phyloP scores from a whole-genome alignment of 2,329 filamentous ascomycete species.

The Monosporascus sp. region DNA sequence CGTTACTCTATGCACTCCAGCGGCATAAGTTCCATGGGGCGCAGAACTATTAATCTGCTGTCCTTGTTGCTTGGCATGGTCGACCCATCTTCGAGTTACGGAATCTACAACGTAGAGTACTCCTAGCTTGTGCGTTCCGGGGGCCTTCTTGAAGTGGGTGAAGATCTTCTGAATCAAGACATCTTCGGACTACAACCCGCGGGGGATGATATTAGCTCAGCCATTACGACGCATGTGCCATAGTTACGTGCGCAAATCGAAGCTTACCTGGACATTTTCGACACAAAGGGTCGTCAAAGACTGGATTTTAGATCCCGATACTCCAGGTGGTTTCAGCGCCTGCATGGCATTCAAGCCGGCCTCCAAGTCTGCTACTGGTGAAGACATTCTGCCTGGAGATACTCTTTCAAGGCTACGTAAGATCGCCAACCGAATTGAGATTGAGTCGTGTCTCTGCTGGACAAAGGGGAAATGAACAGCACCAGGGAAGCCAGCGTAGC shows the following conservation, averaged over 20 bases:
- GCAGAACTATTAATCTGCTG: conserved; percentile 77
- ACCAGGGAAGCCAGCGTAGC: conserved; percentile 8
- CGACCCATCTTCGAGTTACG: conserved; percentile 97
- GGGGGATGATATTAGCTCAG: conserved; percentile 16
- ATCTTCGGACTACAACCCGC: conserved; percentile 70
- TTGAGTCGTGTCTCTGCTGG: conserved; percentile 6
- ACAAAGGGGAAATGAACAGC: conserved; percentile 3
- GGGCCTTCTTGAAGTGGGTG: conserved; percentile 94
- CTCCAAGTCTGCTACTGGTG: conserved; percentile 87
- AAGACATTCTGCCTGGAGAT: conserved; percentile 54
- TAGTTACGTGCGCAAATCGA: conserved; percentile 16
- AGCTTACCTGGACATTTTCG: conserved; percentile 80
- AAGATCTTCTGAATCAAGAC: conserved; percentile 94
- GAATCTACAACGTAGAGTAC: conserved; percentile 99
- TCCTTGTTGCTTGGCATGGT: conserved; percentile 81
- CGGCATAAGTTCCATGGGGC: conserved; percentile 86
- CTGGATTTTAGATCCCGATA: conserved; percentile 87
- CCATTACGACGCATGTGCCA: conserved; percentile 3
- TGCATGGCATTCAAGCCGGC: conserved; percentile 87
- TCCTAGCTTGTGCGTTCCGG: conserved; percentile 92
- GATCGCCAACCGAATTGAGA: conserved; percentile 3
- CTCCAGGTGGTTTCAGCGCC: conserved; percentile 83
- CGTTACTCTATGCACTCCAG: conserved; percentile 93
- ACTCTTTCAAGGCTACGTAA: conserved; percentile 7
- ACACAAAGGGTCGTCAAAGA: conserved; percentile 84